phyloP scores from a whole-genome alignment of 2,329 filamentous ascomycete species.

The Pseudocercospora vitis region DNA sequence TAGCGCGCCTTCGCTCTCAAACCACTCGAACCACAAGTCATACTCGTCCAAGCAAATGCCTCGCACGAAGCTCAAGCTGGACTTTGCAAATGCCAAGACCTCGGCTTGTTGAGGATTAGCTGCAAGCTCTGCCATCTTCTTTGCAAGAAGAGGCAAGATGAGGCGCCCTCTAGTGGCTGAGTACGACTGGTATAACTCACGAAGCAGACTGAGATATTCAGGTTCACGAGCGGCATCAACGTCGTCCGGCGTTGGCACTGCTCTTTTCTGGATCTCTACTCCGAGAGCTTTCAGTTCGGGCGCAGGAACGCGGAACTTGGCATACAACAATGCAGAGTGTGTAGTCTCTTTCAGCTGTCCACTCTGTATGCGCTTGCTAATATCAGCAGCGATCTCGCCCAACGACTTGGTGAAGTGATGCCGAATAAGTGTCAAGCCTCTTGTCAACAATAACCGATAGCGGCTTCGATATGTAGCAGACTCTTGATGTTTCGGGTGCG shows the following conservation, averaged over 20 bases:
- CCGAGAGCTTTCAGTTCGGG: conserved; percentile 66
- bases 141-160: conserved; percentile 62
- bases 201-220: conserved; percentile 66
- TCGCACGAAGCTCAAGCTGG: conserved; percentile 64
- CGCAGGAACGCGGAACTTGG: conserved; percentile 68
- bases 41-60: conserved; percentile 67
- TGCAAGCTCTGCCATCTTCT: conserved; percentile 59
- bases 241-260: conserved; percentile 50
- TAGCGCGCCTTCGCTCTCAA: conserved; percentile 61
- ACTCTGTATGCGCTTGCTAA: conserved; percentile 63
- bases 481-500: conserved; percentile 81
- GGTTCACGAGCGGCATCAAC: conserved; percentile 57
- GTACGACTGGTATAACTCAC: conserved; percentile 65
- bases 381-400: conserved; percentile 62
- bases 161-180: conserved; percentile 59
- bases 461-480: conserved; percentile 83
- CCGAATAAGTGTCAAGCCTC: conserved; percentile 65
- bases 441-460: conserved; percentile 77
- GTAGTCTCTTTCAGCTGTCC: conserved; percentile 70
- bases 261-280: conserved; percentile 66
- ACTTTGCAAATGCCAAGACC: conserved; percentile 63
- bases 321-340: conserved; percentile 68
- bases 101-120: conserved; percentile 62
- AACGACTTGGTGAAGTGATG: conserved; percentile 65
- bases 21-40: conserved; percentile 67